Percentiles rank a stretch among this genome's conserved stretches.
phyloP scores from a whole-genome alignment of 2,329 filamentous ascomycete species.

The Verticillium dahliae region DNA sequence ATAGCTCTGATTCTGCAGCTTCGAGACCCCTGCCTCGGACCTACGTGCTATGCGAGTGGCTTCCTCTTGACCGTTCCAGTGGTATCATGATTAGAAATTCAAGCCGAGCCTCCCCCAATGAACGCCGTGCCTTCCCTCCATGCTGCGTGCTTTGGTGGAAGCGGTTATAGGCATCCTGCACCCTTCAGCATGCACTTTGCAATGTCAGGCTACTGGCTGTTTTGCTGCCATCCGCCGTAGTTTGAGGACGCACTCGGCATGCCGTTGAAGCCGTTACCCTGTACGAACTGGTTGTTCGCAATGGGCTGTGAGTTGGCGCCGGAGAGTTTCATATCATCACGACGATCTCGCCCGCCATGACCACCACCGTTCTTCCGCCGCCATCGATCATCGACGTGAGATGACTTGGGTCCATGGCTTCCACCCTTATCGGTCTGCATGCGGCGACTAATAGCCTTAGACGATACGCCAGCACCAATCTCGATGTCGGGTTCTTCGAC shows the following conservation, averaged over 20 bases:
- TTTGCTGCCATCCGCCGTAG: background rate
- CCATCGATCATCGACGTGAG: conserved; percentile 33
- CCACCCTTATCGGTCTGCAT: conserved; percentile 65
- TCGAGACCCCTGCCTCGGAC: background rate
- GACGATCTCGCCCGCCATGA: conserved; percentile 6
- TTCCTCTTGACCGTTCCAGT: background rate
- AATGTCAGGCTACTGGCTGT: background rate
- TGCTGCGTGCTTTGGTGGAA: background rate
- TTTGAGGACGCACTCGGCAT: background rate
- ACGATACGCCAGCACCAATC: conserved; percentile 94
- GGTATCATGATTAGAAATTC: background rate
- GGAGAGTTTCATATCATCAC: conserved; percentile 18
- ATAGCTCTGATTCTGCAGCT: background rate
- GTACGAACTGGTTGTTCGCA: conserved; percentile 24
- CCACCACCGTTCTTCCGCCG: conserved; percentile 17
- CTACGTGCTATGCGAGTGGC: background rate
- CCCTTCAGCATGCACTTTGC: background rate
- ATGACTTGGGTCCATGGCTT: conserved; percentile 58
- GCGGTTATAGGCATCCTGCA: background rate
- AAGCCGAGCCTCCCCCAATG: background rate
- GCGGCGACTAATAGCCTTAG: conserved; percentile 70
- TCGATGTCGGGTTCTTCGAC: conserved; percentile 98
- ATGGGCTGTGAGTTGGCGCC: conserved; percentile 14
- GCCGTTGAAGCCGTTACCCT: conserved; percentile 23
- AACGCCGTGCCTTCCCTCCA: background rate